phyloP scores from a whole-genome alignment of 2,329 filamentous ascomycete species.

The Sclerotinia trifoliorum region DNA sequence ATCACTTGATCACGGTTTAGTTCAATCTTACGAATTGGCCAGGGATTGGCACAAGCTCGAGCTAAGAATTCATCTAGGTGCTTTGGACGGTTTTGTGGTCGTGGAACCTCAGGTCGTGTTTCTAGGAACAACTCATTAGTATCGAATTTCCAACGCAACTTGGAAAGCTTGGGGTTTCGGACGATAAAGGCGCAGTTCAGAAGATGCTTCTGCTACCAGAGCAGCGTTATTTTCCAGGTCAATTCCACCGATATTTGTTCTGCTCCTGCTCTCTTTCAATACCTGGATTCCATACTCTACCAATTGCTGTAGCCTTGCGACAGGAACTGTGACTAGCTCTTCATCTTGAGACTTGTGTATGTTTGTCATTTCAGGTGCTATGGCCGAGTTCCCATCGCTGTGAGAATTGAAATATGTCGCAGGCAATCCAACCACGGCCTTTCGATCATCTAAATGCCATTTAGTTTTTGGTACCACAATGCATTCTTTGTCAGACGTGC shows the following conservation, averaged over 20 bases:
- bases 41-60: not conserved
- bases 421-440: not conserved
- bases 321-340: slow-evolving; percentile 13
- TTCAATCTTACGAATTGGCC: not conserved
- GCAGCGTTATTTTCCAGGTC: not conserved
- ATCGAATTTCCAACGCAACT: not conserved
- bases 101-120: not conserved
- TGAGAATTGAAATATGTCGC: not conserved
- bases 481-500: not conserved
- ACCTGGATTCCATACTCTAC: slow-evolving; percentile 5
- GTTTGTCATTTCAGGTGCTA: not conserved
- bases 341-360: not conserved
- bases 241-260: not conserved
- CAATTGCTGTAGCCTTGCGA: slow-evolving; percentile 12
- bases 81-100: too few relatives aligned
- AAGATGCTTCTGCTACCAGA: not conserved
- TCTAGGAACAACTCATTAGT: not conserved
- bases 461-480: not conserved
- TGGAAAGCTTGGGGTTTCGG: not conserved
- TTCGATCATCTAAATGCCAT: not conserved
- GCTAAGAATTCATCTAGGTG: not conserved
- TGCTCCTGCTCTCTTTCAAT: slow-evolving; percentile 3
- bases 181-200: not conserved
- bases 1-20: not conserved
- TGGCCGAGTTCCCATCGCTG: not conserved